phyloP scores from a whole-genome alignment of 306 rosid species.

The Cicer judaicum region DNA sequence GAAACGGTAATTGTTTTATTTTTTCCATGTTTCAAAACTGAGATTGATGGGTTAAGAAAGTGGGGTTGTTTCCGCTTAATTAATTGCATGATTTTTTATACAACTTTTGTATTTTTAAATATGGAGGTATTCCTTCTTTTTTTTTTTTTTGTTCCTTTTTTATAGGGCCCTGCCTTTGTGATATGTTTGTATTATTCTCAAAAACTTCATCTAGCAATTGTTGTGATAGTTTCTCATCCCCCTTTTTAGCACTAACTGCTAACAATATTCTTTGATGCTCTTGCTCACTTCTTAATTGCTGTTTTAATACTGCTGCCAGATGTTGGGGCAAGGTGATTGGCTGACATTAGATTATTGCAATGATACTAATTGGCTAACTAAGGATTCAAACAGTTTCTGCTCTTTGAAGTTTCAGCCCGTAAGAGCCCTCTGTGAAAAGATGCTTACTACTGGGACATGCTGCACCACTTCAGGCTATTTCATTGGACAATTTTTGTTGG shows the following conservation, averaged over 20 bases:
- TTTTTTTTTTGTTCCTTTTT: neutral
- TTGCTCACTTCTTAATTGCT: slow-evolving; percentile 39
- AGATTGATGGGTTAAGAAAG: slow-evolving; percentile 34
- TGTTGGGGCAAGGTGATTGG: slow-evolving; percentile 75
- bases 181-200: slow-evolving; percentile 11
- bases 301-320: slow-evolving; percentile 70
- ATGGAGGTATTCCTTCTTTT: slow-evolving; percentile 21
- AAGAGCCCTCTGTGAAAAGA: slow-evolving; percentile 60
- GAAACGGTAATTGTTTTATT: slow-evolving; percentile 46
- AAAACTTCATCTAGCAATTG: slow-evolving; percentile 27
- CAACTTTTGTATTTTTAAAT: neutral
- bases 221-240: slow-evolving; percentile 1
- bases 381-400: slow-evolving; percentile 65
- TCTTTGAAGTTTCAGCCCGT: slow-evolving; percentile 68
- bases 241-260: slow-evolving; percentile 18
- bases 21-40: slow-evolving; percentile 19
- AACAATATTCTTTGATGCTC: slow-evolving; percentile 14
- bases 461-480: slow-evolving; percentile 41
- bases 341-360: slow-evolving; percentile 54
- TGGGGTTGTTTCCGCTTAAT: slow-evolving; percentile 14
- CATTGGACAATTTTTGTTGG: slow-evolving; percentile 53
- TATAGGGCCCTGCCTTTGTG: neutral
- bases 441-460: slow-evolving; percentile 45
- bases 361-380: slow-evolving; percentile 64
- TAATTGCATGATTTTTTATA: slow-evolving; percentile 22